Conservation (phyloP, 176 grass and related monocot genomes). For the Ampelocalamus luodianensis region DNA sequence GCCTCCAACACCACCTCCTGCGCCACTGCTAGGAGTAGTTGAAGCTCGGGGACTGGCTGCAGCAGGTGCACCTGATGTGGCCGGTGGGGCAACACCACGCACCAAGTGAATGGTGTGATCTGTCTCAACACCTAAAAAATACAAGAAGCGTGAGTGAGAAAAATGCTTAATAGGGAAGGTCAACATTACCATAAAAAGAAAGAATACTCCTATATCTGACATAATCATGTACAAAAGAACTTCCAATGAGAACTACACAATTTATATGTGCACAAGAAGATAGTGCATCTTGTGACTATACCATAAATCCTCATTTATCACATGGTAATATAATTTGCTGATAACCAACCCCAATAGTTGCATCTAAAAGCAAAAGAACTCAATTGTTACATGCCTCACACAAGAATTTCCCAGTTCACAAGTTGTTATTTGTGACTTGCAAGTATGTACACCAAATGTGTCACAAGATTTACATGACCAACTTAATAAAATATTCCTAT, state of each 20-base stretch:
- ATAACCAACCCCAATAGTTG: constrained; percentile 3
- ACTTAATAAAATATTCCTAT: not conserved
- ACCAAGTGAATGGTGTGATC: constrained; percentile 99
- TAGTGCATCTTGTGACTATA: constrained; percentile 6
- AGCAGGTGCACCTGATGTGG: constrained; percentile 55
- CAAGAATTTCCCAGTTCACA: not conserved
- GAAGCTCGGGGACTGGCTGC: constrained; percentile 55
- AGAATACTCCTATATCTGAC: constrained; percentile 1
- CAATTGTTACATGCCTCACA: not conserved
- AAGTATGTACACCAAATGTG: not conserved
- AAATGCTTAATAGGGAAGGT: constrained; percentile 22
- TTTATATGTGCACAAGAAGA: not conserved
- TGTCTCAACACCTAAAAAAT: constrained; percentile 76
- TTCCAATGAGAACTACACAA: not conserved
- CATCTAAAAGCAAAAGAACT: not conserved
- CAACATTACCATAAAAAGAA: constrained; percentile 16
- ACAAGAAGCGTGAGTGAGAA: constrained; percentile 33
- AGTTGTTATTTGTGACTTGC: not conserved
- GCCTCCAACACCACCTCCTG: constrained; percentile 54
- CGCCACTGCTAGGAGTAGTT: constrained; percentile 52
- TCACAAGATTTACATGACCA: not conserved
- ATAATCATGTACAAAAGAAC: constrained; percentile 22
- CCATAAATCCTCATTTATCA: not conserved
- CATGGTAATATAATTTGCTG: not conserved
- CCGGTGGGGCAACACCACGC: constrained; percentile 63